A percentile compares a stretch with the other conserved stretches of the same genome.
Evolutionary conservation across 768 basidiomycete species (phyloP).

Genomic region (Boletus vinaceobasis): DNA sequence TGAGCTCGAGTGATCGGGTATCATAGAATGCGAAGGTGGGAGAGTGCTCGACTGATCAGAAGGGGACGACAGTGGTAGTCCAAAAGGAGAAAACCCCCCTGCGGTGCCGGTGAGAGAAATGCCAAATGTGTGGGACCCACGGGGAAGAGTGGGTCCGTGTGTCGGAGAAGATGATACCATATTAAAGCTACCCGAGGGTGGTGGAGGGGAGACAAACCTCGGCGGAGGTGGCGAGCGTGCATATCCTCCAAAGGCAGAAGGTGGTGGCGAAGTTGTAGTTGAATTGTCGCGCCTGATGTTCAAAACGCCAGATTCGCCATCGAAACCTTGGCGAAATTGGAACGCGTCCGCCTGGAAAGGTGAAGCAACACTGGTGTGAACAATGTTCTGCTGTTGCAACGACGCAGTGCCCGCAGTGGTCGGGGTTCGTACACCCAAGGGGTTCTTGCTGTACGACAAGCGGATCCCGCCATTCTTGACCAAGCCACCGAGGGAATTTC

Average conservation of each 20-base stretch:
- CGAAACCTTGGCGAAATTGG: slow-evolving; percentile 31
- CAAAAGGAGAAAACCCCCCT: slow-evolving; percentile 31
- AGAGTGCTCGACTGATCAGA: slow-evolving; percentile 26
- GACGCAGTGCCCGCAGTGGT: slow-evolving; percentile 45
- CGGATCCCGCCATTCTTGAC: slow-evolving; percentile 97
- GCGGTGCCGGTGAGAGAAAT: slow-evolving; percentile 27
- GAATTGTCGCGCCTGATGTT: slow-evolving; percentile 26
- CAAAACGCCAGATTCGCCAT: slow-evolving; percentile 18
- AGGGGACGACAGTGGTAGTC: slow-evolving; percentile 32
- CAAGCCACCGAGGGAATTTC: slow-evolving; percentile 83
- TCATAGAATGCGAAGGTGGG: slow-evolving; percentile 32
- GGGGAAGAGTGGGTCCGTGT: slow-evolving; percentile 26
- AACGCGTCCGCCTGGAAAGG: slow-evolving; percentile 29
- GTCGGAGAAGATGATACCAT: slow-evolving; percentile 24
- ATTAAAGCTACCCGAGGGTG: slow-evolving; percentile 29
- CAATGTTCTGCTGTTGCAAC: slow-evolving; percentile 25
- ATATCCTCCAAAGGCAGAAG: slow-evolving; percentile 27
- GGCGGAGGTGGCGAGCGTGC: slow-evolving; percentile 34
- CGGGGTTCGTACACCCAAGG: slow-evolving; percentile 86
- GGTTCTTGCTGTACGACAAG: slow-evolving; percentile 96
- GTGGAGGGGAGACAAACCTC: slow-evolving; percentile 33
- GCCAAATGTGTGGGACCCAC: slow-evolving; percentile 32
- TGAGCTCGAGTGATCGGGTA: slow-evolving; percentile 35
- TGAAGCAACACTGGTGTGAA: slow-evolving; percentile 22
- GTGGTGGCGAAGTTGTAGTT: slow-evolving; percentile 22